These are phyloP conservation scores for Chlorophyllum brunneum DNA, from an alignment of 768 basidiomycete species.

Conservation along the genomic window DNA sequence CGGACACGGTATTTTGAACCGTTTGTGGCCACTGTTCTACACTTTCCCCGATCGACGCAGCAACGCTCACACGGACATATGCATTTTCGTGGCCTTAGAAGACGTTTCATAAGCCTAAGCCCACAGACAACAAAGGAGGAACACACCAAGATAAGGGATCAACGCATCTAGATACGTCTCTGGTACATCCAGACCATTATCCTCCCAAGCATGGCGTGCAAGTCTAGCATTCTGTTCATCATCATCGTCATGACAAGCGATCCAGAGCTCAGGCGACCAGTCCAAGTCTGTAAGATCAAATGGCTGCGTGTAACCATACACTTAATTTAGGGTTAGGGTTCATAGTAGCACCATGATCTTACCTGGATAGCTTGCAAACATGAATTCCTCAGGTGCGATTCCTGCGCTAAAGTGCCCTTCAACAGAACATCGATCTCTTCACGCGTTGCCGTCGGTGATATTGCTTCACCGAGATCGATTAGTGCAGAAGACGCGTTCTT, in stretches of 20 bases:
- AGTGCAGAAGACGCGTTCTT: conserved; percentile 83
- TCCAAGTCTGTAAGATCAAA: conserved; percentile 94
- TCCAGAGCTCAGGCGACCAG: conserved; percentile 86
- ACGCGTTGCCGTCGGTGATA: conserved; percentile 56
- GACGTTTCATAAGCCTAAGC: background rate
- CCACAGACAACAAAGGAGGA: background rate
- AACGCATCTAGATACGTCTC: conserved; percentile 60
- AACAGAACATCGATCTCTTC: conserved; percentile 68
- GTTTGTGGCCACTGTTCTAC: conserved; percentile 67
- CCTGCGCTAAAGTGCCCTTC: conserved; percentile 74
- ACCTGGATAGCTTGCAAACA: conserved; percentile 92
- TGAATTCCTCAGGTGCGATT: conserved; percentile 82
- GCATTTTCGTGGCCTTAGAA: conserved; percentile 67
- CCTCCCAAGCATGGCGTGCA: conserved; percentile 86
- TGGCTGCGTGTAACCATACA: conserved; percentile 44
- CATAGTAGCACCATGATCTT: background rate
- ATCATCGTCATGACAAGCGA: conserved; percentile 82
- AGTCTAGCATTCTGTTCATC: conserved; percentile 84
- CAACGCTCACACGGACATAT: conserved; percentile 73
- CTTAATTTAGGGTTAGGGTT: conserved; percentile 4
- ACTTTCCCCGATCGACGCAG: conserved; percentile 73
- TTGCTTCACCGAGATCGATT: conserved; percentile 76
- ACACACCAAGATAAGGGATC: conserved; percentile 64
- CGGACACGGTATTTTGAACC: conserved; percentile 40
- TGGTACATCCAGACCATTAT: conserved; percentile 87